Evolutionary conservation across 257 asterid genomes (phyloP), one percentile per base, ranked within the genome.

Genomic region (Coffea canephora): DNA sequence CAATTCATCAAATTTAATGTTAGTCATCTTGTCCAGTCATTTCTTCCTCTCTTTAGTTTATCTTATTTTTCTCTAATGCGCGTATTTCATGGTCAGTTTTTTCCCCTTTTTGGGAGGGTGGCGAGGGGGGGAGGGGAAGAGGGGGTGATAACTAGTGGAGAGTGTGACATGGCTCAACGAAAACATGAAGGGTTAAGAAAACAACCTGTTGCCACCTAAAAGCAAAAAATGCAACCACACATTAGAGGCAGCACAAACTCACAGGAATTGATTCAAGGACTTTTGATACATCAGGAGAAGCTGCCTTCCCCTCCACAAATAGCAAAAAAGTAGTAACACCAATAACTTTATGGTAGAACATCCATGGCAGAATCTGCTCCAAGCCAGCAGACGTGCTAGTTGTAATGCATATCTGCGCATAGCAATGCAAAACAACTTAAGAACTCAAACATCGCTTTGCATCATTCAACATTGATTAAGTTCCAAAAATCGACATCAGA

Each of bases 281-380:
- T 78, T 85, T 86, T 34, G 83, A 87, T 50, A 84, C 84, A 73
- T 59, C 80, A 74, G 82, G 87, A 25, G 90, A 85, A 71, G 93
- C 88, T 61, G 87, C 82, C 64, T 87, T 85, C 69, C 93, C 93
- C 83, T 89, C 96, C 61, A 89, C 96, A 45, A 91, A 91, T 34
- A 91, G 90, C 57, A 89, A 86, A 85, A 91, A 88, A 55, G 79
- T 77, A 71, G 90, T 23, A 18, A 91, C 85, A 65, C 92, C 94
- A 75, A 91, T 82, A 75, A 86, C 91, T 81, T 84, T 91, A 83
- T 91, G 96, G 80, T 91, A 91, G 85, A 88, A 91, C 88, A 89
- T 89, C 96, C 96, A 91, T 8, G 96, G 94, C 19, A 91, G 86
- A 74, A 88, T 91, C 84, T 91, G 91, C 75, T 89, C 96, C 41